Percentiles rank a stretch among this genome's conserved stretches.
Evolutionary conservation across 441 rosid genomes (phyloP).

Genomic region (Gossypium davidsonii): DNA sequence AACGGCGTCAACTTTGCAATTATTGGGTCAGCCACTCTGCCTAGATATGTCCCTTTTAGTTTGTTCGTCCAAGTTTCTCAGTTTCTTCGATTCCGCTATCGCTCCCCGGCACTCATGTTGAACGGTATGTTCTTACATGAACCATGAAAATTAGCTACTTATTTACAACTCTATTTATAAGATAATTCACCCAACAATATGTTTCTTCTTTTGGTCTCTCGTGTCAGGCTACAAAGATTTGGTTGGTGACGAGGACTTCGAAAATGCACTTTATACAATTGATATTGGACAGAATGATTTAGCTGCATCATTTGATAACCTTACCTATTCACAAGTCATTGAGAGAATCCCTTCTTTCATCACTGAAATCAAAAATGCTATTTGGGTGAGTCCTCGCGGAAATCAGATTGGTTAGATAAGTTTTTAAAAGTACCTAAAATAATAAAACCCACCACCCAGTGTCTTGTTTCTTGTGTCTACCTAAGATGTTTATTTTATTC

Average conservation of each 20-base stretch:
- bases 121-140: conserved; percentile 20
- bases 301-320: conserved; percentile 25
- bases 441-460: no score
- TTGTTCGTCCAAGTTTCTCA: conserved; percentile 37
- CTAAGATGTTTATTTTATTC: background rate
- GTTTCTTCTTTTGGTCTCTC: background rate
- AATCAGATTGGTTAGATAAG: background rate
- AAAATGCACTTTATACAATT: conserved; percentile 37
- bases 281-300: conserved; percentile 57
- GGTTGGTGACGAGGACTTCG: conserved; percentile 26
- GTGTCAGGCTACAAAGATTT: conserved; percentile 31
- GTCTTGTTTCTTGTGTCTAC: background rate
- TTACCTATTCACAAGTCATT: conserved; percentile 21
- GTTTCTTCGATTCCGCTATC: conserved; percentile 33
- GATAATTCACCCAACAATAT: background rate
- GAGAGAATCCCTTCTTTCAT: conserved; percentile 35
- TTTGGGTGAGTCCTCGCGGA: conserved; percentile 20
- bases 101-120: conserved; percentile 36
- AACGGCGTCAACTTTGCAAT: conserved; percentile 46
- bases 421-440: background rate
- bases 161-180: background rate
- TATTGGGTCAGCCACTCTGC: conserved; percentile 38
- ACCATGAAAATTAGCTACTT: background rate
- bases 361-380: conserved; percentile 33
- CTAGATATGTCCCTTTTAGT: conserved; percentile 15